Evolutionary conservation across 495 filamentous ascomycete genomes (phyloP), one percentile per base, ranked within the genome.

Genomic region (Apiosordaria backusii): DNA sequence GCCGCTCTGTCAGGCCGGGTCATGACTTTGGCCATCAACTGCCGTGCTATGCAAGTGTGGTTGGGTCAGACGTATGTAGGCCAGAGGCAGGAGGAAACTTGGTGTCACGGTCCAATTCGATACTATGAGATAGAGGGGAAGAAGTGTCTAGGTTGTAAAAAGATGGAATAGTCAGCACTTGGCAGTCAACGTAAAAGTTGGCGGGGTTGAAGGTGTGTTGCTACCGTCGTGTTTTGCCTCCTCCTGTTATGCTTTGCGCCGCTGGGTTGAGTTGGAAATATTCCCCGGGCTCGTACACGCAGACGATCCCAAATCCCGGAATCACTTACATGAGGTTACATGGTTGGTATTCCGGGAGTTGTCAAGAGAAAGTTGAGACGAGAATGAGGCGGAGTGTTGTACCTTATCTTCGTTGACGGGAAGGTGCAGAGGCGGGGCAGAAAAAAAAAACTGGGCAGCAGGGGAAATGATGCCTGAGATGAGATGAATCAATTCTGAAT

Each of bases 231-330:
- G 5, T 61, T 61, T 23, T 61, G 59, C 59, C 59, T 45, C 59
- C 59, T 61, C 59, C 59, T 61, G 26, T 61, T 61, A 61, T 59
- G 26, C 26, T 6, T n/a, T 61, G 59, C 27, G 59, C 59, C 29
- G 27, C 26, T 19, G 27, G 29, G 27, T 10, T 50, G n/a, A 21
- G 16, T 19, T 10, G n/a, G 26, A 45, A 45, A 40, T 40, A 61
- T 35, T 61, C 27, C 21, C 59, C 59, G 59, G 59, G 16, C 58
- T 60, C 58, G 58, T 60, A 60, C 29, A 10, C 29, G 6, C 10
- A 6, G 29, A 35, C 29, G 29, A 35, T 5, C 10, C 35, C 35
- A 45, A 45, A 15, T 45, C 35, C 35, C 35, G 35, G 35, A 45
- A 45, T 13, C 16, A 45, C 35, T 13, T 13, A 45, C 35, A 45